Percentiles rank a stretch among this genome's conserved stretches.
These are phyloP conservation scores for Ophiostoma populinum DNA, from an alignment of 2,329 filamentous ascomycete species.

Conservation along the genomic window DNA sequence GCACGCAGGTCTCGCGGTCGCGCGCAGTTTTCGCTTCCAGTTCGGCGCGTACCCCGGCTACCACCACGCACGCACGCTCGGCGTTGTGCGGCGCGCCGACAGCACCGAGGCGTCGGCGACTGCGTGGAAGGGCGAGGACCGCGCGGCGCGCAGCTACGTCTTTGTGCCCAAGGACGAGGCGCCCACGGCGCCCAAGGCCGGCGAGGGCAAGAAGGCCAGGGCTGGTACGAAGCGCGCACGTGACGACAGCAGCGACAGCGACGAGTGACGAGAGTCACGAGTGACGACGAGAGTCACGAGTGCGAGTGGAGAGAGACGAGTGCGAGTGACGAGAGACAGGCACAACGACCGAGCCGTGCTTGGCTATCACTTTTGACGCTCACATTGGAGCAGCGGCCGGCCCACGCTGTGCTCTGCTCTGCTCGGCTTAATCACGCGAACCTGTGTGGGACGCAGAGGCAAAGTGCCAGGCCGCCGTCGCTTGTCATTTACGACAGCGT, in stretches of 20 bases:
- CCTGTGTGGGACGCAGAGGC: too few species aligned
- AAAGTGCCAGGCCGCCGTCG: too few species aligned
- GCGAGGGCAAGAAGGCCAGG: conserved; percentile 15
- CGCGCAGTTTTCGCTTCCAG: conserved; percentile 53
- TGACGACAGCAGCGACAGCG: conserved; percentile 6
- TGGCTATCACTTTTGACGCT: too few species aligned
- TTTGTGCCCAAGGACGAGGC: conserved; percentile 42
- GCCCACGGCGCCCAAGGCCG: conserved; percentile 6
- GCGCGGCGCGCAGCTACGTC: conserved; percentile 39
- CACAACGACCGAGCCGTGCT: too few species aligned
- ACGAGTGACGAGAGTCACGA: conserved; percentile 1
- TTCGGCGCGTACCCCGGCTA: conserved; percentile 55
- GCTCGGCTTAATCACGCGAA: too few species aligned
- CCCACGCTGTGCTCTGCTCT: too few species aligned
- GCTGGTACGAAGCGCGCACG: conserved; percentile 5
- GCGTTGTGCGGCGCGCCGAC: conserved; percentile 27
- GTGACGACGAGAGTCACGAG: conserved; percentile 3
- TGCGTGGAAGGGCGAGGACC: conserved; percentile 34
- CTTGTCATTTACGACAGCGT: too few species aligned
- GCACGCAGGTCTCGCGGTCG: conserved; percentile 54
- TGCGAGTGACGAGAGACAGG: too few species aligned
- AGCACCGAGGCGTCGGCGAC: conserved; percentile 10
- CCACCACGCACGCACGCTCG: conserved; percentile 54
- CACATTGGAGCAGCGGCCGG: too few species aligned
- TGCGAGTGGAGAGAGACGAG: conserved; percentile 5